Evolutionary conservation across 768 basidiomycete species (phyloP).

Genomic region (Mrakia frigida): DNA sequence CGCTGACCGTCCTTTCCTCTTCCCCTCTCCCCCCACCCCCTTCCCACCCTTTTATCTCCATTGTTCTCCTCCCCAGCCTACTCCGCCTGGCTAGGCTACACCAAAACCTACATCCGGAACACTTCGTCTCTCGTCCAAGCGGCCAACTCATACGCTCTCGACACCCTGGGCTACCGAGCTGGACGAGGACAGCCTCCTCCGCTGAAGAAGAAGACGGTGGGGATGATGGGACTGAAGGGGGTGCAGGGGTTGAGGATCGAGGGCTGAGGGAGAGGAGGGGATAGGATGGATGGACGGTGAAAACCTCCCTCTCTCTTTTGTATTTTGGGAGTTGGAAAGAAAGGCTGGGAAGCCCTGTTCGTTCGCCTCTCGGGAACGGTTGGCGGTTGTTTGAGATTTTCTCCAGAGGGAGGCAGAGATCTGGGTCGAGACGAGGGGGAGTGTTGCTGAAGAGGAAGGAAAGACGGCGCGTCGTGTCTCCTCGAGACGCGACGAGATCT

Average conservation of each 20-base stretch:
- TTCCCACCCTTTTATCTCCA: neutral
- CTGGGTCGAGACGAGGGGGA: too few relatives aligned
- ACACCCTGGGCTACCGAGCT: neutral
- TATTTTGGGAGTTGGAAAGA: too few relatives aligned
- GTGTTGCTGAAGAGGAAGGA: too few relatives aligned
- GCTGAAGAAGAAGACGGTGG: neutral
- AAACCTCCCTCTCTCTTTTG: too few relatives aligned
- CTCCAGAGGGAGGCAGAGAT: too few relatives aligned
- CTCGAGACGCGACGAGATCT: too few relatives aligned
- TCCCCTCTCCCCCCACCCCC: neutral
- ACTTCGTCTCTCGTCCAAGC: neutral
- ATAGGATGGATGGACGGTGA: too few relatives aligned
- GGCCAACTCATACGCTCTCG: neutral
- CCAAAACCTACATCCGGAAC: neutral
- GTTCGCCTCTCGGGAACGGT: too few relatives aligned
- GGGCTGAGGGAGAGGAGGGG: too few relatives aligned
- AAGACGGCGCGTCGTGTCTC: too few relatives aligned
- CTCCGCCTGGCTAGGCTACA: neutral
- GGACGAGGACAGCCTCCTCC: neutral
- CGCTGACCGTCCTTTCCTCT: neutral
- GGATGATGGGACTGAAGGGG: conserved; percentile 3
- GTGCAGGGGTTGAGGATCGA: neutral
- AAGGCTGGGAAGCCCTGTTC: too few relatives aligned
- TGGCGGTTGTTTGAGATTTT: too few relatives aligned
- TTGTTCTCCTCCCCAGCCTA: neutral